Conservation (phyloP, 2,329 filamentous ascomycete species). For the Myriosclerotinia duriaeana region DNA sequence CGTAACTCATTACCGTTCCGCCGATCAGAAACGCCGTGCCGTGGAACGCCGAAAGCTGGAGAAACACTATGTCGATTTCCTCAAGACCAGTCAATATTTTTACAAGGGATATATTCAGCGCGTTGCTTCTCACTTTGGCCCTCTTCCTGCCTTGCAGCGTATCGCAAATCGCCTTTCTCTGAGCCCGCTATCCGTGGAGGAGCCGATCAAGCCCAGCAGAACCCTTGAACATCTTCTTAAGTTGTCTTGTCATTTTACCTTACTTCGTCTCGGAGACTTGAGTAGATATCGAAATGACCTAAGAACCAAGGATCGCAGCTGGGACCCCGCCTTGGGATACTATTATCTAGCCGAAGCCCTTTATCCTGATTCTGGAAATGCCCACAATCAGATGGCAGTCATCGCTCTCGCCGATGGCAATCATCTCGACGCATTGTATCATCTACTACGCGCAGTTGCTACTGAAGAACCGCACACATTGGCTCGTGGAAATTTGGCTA, state of each 20-base stretch:
- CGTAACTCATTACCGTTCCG: slow-evolving; percentile 55
- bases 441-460: slow-evolving; percentile 80
- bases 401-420: slow-evolving; percentile 76
- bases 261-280: slow-evolving; percentile 87
- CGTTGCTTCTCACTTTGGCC: slow-evolving; percentile 60
- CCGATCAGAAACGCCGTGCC: slow-evolving; percentile 47
- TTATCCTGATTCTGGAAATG: slow-evolving; percentile 73
- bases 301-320: slow-evolving; percentile 67
- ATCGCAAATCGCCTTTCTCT: slow-evolving; percentile 39
- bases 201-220: slow-evolving; percentile 31
- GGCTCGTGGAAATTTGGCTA: slow-evolving; percentile 72
- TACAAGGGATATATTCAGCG: slow-evolving; percentile 84
- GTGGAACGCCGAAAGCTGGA: slow-evolving; percentile 74
- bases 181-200: slow-evolving; percentile 34
- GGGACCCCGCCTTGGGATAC: slow-evolving; percentile 77
- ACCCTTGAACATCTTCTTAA: slow-evolving; percentile 52
- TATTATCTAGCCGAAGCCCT: slow-evolving; percentile 80
- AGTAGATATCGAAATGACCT: slow-evolving; percentile 80
- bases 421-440: slow-evolving; percentile 82
- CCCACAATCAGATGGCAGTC: slow-evolving; percentile 88
- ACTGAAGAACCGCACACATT: slow-evolving; percentile 72
- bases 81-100: slow-evolving; percentile 84
- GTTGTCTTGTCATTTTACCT: slow-evolving; percentile 74
- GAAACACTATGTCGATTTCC: slow-evolving; percentile 78
- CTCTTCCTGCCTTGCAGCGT: slow-evolving; percentile 36